Conservation (phyloP, 805 yeast genomes). For the Lipomyces sp. region DNA sequence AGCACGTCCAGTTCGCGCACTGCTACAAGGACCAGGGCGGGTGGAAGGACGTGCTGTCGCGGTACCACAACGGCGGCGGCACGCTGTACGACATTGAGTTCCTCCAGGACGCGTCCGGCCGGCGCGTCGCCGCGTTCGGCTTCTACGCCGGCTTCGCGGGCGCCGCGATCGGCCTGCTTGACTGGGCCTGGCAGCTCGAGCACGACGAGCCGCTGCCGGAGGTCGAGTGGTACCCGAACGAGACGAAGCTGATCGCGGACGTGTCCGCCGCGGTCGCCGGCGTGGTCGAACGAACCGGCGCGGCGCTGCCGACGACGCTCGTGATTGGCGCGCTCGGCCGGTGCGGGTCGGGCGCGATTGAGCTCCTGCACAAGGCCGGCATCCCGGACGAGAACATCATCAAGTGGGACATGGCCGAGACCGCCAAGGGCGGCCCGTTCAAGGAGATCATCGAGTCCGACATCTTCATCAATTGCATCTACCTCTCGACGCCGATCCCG, state of each 20-base stretch:
- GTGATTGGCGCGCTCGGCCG: conserved; percentile 98
- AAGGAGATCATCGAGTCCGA: conserved; percentile 83
- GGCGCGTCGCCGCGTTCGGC: conserved; percentile 99
- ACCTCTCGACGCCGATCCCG: conserved; percentile 87
- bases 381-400: conserved; percentile 77
- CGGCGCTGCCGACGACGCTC: conserved; percentile 58
- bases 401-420: conserved; percentile 97
- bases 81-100: conserved; percentile 90
- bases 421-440: conserved; percentile 97
- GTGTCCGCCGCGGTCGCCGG: conserved; percentile 45
- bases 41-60: conserved; percentile 83
- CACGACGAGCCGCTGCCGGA: conserved; percentile 72
- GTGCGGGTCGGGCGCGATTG: conserved; percentile 97
- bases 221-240: conserved; percentile 79
- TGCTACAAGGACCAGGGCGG: conserved; percentile 98
- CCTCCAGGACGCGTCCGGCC: conserved; percentile 87
- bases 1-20: conserved; percentile 98
- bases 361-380: conserved; percentile 76
- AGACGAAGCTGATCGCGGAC: conserved; percentile 66
- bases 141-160: conserved; percentile 99
- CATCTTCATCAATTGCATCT: conserved; percentile 93
- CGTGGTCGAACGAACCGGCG: conserved; percentile 47
- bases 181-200: conserved; percentile 89
- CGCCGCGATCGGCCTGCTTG: conserved; percentile 91
- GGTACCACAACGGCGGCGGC: conserved; percentile 93